These are phyloP conservation scores for Flammula alnicola DNA, from an alignment of 1,284 basidiomycete genomes.

Conservation along the genomic window DNA sequence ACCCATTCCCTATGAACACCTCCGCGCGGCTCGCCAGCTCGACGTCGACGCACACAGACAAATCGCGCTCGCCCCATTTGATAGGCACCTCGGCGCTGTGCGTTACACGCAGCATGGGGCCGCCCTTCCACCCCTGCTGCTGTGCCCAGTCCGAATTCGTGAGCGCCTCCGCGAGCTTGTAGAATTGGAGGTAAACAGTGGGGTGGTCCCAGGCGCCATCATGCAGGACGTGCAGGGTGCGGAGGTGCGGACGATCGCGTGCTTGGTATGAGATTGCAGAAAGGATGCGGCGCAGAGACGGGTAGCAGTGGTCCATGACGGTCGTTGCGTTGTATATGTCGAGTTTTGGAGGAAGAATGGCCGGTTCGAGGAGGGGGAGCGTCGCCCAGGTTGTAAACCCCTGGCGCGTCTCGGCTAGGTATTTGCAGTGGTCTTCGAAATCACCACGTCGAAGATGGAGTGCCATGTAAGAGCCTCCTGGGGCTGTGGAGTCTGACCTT, in stretches of 20 bases:
- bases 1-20: slow-evolving; percentile 50
- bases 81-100: slow-evolving; percentile 43
- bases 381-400: slow-evolving; percentile 52
- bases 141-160: slow-evolving; percentile 36
- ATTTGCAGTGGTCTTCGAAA: slow-evolving; percentile 44
- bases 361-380: slow-evolving; percentile 38
- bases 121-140: slow-evolving; percentile 39
- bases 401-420: slow-evolving; percentile 33
- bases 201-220: slow-evolving; percentile 52
- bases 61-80: slow-evolving; percentile 44
- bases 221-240: slow-evolving; percentile 45
- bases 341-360: slow-evolving; percentile 39
- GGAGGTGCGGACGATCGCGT: slow-evolving; percentile 35
- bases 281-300: slow-evolving; percentile 43
- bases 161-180: slow-evolving; percentile 41
- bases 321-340: slow-evolving; percentile 38
- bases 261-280: slow-evolving; percentile 40
- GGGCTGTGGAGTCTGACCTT: slow-evolving; percentile 15
- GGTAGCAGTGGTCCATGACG: slow-evolving; percentile 46
- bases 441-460: slow-evolving; percentile 50
- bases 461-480: slow-evolving; percentile 43
- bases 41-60: slow-evolving; percentile 47
- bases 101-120: slow-evolving; percentile 44
- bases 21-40: slow-evolving; percentile 46
- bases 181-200: slow-evolving; percentile 42